Base-by-base conservation (phyloP, 805 yeast species). In the Zygoascus tannicola region DNA sequence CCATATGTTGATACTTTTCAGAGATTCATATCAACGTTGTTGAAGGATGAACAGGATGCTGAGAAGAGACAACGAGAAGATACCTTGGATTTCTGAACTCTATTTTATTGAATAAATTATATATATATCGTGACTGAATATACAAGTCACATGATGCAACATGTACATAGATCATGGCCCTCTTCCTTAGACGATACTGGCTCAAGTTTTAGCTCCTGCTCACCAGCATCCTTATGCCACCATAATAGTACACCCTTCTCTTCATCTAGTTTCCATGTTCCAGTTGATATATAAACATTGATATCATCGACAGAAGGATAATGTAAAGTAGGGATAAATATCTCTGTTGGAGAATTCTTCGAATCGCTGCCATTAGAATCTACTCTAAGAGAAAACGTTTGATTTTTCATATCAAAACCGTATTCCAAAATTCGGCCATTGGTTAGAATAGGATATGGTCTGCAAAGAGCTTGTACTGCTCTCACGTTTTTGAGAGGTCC, bases 241-340 rank as follows among this genome's bases (percentile, higher is more conserved):
- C 96, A 86, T 53, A 75, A 80, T 35, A 86, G 58, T 26, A 75
- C 62, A 51, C 81, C 85, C 18, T 65, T 58, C 2, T 67, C 59
- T 18, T 69, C 66, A 53, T 78, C 75, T 50, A 72, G 72, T 38
- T 68, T 67, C 52, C 80, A 74, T 10, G 60, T 57, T 0, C 94
- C 94, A 1, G 77, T 65, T 3, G 78, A 68, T 12, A 77, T 65
- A 15, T 64, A 66, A 5, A 84, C 69, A 14, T 69, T 71, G 10
- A 70, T 44, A 46, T 66, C 70, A 44, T 68, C 76, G 7, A n/a
- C 14, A 38, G 60, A 57, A 38, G 64, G 77, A 68, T 73, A 87
- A 58, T 88, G 95, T 69, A 78, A 72, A 21, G 67, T 68, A 0
- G 97, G 97, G 22, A 86, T 55, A 55, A 69, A 83, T 1, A 88